Base-by-base conservation (phyloP, 2,329 filamentous ascomycete species). In the Alternaria arbusti region DNA sequence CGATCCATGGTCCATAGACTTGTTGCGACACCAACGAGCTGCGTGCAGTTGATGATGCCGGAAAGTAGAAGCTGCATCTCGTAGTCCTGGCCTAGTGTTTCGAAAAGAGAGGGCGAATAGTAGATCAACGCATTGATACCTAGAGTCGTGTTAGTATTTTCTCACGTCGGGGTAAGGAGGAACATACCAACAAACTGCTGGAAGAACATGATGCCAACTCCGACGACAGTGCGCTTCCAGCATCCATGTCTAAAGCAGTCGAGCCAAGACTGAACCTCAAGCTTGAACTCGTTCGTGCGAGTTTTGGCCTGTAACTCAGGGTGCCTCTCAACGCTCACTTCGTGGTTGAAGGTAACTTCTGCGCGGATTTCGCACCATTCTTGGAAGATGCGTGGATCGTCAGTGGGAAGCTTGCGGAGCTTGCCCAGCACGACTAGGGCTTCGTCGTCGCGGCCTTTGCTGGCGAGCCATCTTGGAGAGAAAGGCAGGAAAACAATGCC, bases 81-180 rank as follows among this genome's bases (percentile, higher is more conserved):
- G 0, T 85, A 86, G 8, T 82, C 81, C 11, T 90, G 80, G 0
- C 88, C 88, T 2, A 88, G 87, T 56, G 88, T 86, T 23, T 83
- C 77, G 67, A 90, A 90, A 0, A 91, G 81, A 0, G 85, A 76
- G 0, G 88, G 88, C 0, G 88, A 87, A 61, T 90, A 90, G 87
- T 89, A 58, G 85, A 87, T 85, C 1, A 85, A 70, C 0, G 82
- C 83, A 45, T 84, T 84, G 60, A 62, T 62, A 22, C 59, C 59
- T 62, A 20, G 8, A 15, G 6, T 20, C 6, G 12, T 40, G 40
- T 62, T 47, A 62, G 59, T 62, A 6, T 6, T 20, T n/a, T 59
- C n/a, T n/a, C 17, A 17, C 20, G 7, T 36, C 10, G 22, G 4
- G 25, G 3, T 26, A 6, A 11, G 15, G 13, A 26, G 26, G n/a